Evolutionary conservation across 768 basidiomycete genomes (phyloP), one percentile per base, ranked within the genome.

Genomic region (Amanita fuliginea): DNA sequence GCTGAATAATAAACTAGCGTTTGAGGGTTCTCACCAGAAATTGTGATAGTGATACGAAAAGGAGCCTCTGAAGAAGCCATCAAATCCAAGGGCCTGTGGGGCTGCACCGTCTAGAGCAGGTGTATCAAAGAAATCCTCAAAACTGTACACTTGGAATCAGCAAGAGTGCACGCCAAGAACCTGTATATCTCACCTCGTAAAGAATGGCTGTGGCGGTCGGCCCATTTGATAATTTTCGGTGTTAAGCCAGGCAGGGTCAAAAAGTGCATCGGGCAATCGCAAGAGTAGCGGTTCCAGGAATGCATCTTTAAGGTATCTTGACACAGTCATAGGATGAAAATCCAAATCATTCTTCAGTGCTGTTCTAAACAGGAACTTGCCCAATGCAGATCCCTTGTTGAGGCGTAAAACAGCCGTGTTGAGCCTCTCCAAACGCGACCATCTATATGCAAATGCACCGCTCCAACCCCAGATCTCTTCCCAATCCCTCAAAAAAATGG

Each of bases 1-100:
- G 49, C 42, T 44, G 45, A 30, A 36, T 34, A 34, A n/a, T n/a
- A n/a, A n/a, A 40, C 41, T 6, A 24, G 18, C 11, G 28, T 22
- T 46, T 35, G 47, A 19, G 18, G 61, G 4, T 13, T 13, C 78
- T 47, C 48, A 87, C 91, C 91, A 93, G 66, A 79, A 88, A 62
- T 93, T 94, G 62, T 98, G 94, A 67, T 86, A 97, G 64, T 97
- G 93, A 64, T 98, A 98, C 1, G 88, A 93, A 62, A 82, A 97
- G 4, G 95, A 89, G 5, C 95, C 96, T 52, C 80, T 81, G 76
- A 94, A 99, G 74, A 98, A 99, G 8, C 91, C 93, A 56, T 92
- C 85, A 56, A 97, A 88, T 7, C 96, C 96, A 13, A 91, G 69
- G 11, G 86, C 87, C 56, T 86, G 81, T 4, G 95, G 89, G 7